Conservation (phyloP, 116 monocot species). For the Trichopus zeylanicus region DNA sequence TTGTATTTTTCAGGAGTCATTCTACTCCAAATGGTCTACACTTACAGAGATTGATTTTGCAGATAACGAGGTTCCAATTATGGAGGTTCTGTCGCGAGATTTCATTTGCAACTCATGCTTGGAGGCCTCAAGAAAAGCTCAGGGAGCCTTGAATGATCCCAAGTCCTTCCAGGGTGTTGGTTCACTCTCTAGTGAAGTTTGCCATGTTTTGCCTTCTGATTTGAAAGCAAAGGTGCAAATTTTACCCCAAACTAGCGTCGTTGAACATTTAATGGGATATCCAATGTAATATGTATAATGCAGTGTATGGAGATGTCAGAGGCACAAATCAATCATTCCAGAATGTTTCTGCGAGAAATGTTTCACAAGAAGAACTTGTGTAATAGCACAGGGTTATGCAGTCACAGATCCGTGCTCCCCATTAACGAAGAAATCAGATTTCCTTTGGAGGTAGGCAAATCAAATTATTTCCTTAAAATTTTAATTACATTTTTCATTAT, state of each 20-base stretch:
- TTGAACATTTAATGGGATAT: too few species aligned
- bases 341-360: slow-evolving; percentile 10
- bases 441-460: neutral
- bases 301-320: slow-evolving; percentile 26
- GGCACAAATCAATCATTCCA: slow-evolving; percentile 12
- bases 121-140: slow-evolving; percentile 13
- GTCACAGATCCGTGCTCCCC: neutral
- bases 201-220: slow-evolving; percentile 26
- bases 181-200: slow-evolving; percentile 16
- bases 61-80: neutral
- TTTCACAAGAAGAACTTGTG: slow-evolving; percentile 31
- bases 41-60: too few species aligned
- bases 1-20: neutral
- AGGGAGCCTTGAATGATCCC: slow-evolving; percentile 12
- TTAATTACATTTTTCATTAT: too few species aligned
- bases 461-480: too few species aligned
- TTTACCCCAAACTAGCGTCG: neutral
- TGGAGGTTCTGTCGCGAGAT: neutral
- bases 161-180: slow-evolving; percentile 16
- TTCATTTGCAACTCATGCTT: slow-evolving; percentile 21
- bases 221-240: slow-evolving; percentile 22
- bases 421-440: too few species aligned
- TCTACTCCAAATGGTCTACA: neutral
- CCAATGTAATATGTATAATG: too few species aligned
- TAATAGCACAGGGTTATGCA: slow-evolving; percentile 18